Percentiles rank a stretch among this genome's conserved stretches.
Evolutionary conservation across 352 stramenopile genomes (phyloP).

Genomic region (Sclerospora graminicola): DNA sequence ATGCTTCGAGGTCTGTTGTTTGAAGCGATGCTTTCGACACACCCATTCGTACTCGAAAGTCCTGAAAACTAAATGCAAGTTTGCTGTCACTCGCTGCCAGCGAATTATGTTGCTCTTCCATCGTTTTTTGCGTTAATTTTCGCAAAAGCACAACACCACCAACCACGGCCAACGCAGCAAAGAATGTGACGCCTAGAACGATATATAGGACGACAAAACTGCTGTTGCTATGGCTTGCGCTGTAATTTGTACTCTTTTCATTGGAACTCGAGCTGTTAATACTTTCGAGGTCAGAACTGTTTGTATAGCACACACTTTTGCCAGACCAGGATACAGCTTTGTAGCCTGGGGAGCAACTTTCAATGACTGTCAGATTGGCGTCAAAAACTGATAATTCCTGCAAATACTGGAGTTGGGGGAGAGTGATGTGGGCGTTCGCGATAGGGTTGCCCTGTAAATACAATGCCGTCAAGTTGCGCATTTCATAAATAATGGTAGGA

Average conservation of each 20-base stretch:
- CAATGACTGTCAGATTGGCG: constrained; percentile 27
- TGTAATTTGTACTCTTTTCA: constrained; percentile 20
- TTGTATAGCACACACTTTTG: constrained; percentile 39
- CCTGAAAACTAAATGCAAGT: constrained; percentile 31
- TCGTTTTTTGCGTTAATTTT: constrained; percentile 42
- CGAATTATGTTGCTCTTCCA: constrained; percentile 22
- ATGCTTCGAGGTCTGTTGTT: constrained; percentile 22
- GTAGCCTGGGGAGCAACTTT: constrained; percentile 35
- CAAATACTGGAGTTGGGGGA: constrained; percentile 43
- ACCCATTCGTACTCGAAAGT: constrained; percentile 20
- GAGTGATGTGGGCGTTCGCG: constrained; percentile 36
- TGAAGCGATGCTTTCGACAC: constrained; percentile 11
- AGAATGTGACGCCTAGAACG: constrained; percentile 28
- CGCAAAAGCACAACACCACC: constrained; percentile 50
- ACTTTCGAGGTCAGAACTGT: constrained; percentile 29
- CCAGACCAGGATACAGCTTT: constrained; percentile 34
- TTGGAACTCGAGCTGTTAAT: constrained; percentile 26
- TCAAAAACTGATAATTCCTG: constrained; percentile 37
- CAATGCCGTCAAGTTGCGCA: constrained; percentile 41
- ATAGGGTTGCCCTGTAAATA: constrained; percentile 48
- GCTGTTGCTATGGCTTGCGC: constrained; percentile 14
- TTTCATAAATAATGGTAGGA: constrained; percentile 55
- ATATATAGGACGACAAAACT: constrained; percentile 26
- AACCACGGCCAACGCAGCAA: constrained; percentile 34
- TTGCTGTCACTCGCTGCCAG: constrained; percentile 20